Evolutionary conservation across 2,329 filamentous ascomycete genomes (phyloP).

Genomic region (Sordariomycetes sp.): DNA sequence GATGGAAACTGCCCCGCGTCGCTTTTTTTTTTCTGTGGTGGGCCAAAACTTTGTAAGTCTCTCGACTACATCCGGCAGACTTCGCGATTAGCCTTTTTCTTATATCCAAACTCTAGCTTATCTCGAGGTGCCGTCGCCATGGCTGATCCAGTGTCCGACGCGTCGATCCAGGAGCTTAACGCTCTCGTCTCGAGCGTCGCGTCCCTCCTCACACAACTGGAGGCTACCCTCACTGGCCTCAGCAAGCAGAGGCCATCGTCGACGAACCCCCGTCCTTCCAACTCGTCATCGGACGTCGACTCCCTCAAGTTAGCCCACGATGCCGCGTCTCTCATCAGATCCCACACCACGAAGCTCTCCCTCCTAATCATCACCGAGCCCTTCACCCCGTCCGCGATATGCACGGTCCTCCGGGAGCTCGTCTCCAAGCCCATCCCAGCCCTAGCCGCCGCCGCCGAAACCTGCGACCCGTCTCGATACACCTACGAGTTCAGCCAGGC

Average conservation of each 20-base stretch:
- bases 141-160: slow-evolving; percentile 10
- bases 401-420: slow-evolving; percentile 58
- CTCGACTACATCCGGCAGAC: not conserved
- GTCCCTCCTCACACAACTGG: slow-evolving; percentile 25
- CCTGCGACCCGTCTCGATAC: slow-evolving; percentile 48
- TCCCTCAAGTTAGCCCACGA: slow-evolving; percentile 59
- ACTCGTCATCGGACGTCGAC: slow-evolving; percentile 24
- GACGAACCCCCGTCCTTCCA: not conserved
- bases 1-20: not conserved
- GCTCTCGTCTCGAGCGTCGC: slow-evolving; percentile 21
- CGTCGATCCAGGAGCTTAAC: slow-evolving; percentile 23
- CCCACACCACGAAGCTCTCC: slow-evolving; percentile 77
- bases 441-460: slow-evolving; percentile 56
- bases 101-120: not conserved
- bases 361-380: slow-evolving; percentile 78
- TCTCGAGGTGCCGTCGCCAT: slow-evolving; percentile 7
- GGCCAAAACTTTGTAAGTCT: not conserved
- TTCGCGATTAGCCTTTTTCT: not conserved
- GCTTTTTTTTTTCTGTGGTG: not conserved
- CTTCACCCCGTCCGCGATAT: slow-evolving; percentile 67
- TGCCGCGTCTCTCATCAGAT: slow-evolving; percentile 58
- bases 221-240: slow-evolving; percentile 24
- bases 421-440: slow-evolving; percentile 60
- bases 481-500: slow-evolving; percentile 52
- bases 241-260: slow-evolving; percentile 1